phyloP scores from a whole-genome alignment of 345 rosid genomes.

The Eutrema heterophyllum region DNA sequence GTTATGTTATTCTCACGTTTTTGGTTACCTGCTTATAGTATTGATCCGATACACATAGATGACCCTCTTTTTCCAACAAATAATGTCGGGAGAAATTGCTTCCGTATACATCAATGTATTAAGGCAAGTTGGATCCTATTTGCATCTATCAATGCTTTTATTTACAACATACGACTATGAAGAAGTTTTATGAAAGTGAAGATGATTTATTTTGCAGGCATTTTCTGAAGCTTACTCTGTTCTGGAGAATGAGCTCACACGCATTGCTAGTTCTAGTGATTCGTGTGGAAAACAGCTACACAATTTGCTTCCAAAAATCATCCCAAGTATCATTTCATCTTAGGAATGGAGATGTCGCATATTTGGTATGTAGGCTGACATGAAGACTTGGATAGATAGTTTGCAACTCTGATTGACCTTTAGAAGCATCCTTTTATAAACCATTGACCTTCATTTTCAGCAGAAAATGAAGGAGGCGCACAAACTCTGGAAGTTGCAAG shows the following conservation, averaged over 20 bases:
- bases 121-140: conserved; percentile 49
- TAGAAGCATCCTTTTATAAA: background rate
- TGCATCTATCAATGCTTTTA: background rate
- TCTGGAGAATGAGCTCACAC: conserved; percentile 69
- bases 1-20: conserved; percentile 6
- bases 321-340: conserved; percentile 52
- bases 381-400: background rate
- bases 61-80: conserved; percentile 93
- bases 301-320: conserved; percentile 67
- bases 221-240: conserved; percentile 88
- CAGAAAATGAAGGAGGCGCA: background rate
- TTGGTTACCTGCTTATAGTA: conserved; percentile 43
- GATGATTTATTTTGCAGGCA: conserved; percentile 54
- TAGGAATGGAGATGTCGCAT: conserved; percentile 11
- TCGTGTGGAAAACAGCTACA: conserved; percentile 37
- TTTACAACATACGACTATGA: background rate
- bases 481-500: background rate
- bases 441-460: background rate
- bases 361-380: background rate
- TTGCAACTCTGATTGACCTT: conserved; percentile 3
- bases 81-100: conserved; percentile 97
- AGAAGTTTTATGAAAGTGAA: background rate
- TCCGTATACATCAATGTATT: conserved; percentile 96
- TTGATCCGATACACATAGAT: conserved; percentile 93
- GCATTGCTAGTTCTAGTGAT: conserved; percentile 43